phyloP scores from a whole-genome alignment of 2,329 filamentous ascomycete genomes.

The Didymella lethalis region DNA sequence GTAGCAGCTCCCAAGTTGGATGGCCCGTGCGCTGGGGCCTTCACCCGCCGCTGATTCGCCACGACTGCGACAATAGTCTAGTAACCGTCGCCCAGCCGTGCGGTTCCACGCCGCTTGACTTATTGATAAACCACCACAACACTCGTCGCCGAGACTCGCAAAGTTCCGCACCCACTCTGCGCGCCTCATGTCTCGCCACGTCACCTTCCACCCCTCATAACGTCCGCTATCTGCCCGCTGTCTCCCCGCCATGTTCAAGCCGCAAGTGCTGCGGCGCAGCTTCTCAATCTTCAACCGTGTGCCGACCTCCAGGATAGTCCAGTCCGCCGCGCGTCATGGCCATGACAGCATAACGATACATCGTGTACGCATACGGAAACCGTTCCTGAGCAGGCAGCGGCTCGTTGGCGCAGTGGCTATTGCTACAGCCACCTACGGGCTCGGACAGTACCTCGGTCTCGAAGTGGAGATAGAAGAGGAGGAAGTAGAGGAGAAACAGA shows the following conservation, averaged over 20 bases:
- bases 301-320: constrained; percentile 34
- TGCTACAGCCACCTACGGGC: constrained; percentile 28
- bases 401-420: constrained; percentile 35
- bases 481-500: constrained; percentile 15
- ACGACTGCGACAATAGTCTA: background rate
- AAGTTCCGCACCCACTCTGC: background rate
- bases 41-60: constrained; percentile 12
- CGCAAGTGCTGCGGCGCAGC: constrained; percentile 48
- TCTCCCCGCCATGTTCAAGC: constrained; percentile 48
- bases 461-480: constrained; percentile 36
- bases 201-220: constrained; percentile 23
- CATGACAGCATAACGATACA: constrained; percentile 45
- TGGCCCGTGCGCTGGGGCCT: constrained; percentile 8
- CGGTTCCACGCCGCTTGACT: constrained; percentile 5
- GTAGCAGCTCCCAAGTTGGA: constrained; percentile 18
- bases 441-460: constrained; percentile 35
- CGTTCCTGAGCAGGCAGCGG: constrained; percentile 38
- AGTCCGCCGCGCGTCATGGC: constrained; percentile 41
- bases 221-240: constrained; percentile 25
- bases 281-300: constrained; percentile 46
- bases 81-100: constrained; percentile 3
- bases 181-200: constrained; percentile 31
- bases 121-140: constrained; percentile 2
- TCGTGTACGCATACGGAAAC: constrained; percentile 52
- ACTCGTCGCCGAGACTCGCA: constrained; percentile 1